Evolutionary conservation across 1,139 yeast genomes (phyloP).

Genomic region (Geotrichum macrosporum): DNA sequence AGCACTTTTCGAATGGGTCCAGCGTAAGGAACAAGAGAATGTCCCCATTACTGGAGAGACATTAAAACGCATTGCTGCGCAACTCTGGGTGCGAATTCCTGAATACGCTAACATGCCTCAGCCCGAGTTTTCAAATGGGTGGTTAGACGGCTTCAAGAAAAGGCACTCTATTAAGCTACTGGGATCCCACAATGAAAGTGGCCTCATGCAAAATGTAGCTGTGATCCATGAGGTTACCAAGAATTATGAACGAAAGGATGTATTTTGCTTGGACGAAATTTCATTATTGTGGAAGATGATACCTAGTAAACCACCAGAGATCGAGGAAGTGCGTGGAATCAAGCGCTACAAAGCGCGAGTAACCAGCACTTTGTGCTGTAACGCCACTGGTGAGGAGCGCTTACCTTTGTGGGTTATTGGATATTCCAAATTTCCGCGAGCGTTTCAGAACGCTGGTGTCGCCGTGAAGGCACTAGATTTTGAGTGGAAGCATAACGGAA

Average conservation of each 20-base stretch:
- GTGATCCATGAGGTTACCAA: constrained; percentile 18
- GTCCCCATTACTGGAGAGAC: constrained; percentile 17
- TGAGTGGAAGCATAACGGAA: constrained; percentile 21
- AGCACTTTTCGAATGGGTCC: constrained; percentile 21
- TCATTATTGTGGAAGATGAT: constrained; percentile 19
- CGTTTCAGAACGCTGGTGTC: constrained; percentile 19
- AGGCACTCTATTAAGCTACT: constrained; percentile 16
- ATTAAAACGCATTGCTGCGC: constrained; percentile 17
- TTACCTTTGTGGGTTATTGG: constrained; percentile 20
- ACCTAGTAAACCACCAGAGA: constrained; percentile 19
- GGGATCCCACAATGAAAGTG: constrained; percentile 17
- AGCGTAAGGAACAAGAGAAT: constrained; percentile 17
- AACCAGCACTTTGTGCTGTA: constrained; percentile 17
- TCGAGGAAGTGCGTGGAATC: constrained; percentile 18
- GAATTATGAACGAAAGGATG: constrained; percentile 16
- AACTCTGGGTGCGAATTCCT: constrained; percentile 19
- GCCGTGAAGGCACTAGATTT: constrained; percentile 19
- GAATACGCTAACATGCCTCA: constrained; percentile 16
- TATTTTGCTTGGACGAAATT: constrained; percentile 18
- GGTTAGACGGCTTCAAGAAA: constrained; percentile 21
- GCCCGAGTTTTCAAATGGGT: constrained; percentile 20
- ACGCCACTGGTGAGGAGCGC: constrained; percentile 19
- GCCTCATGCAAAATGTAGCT: constrained; percentile 16
- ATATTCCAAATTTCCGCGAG: constrained; percentile 18
- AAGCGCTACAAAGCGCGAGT: constrained; percentile 19